A percentile compares a stretch with the other conserved stretches of the same genome.
Evolutionary conservation across 2,329 filamentous ascomycete genomes (phyloP).

Genomic region (Aureobasidium sp.): DNA sequence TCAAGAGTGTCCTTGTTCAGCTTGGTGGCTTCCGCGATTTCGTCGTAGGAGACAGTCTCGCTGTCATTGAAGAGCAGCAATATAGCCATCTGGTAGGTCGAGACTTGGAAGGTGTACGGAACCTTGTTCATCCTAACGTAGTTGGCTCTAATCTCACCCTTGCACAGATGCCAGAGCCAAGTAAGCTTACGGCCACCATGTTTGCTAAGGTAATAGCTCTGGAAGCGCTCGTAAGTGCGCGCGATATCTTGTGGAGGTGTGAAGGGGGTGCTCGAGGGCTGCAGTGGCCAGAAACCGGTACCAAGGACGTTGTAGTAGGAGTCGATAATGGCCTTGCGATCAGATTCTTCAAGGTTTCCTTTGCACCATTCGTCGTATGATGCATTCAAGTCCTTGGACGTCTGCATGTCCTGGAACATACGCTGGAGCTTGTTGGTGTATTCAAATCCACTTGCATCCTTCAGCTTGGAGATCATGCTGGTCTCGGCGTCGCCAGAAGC

Average conservation of each 20-base stretch:
- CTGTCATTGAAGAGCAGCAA: constrained; percentile 89
- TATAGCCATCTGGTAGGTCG: constrained; percentile 96
- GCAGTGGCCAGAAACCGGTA: constrained; percentile 94
- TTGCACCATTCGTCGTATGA: constrained; percentile 74
- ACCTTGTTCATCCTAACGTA: constrained; percentile 84
- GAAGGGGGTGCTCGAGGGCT: constrained; percentile 79
- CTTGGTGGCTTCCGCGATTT: constrained; percentile 74
- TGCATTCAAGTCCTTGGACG: constrained; percentile 91
- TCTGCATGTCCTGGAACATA: constrained; percentile 99
- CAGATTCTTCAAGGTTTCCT: constrained; percentile 55
- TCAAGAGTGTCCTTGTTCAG: constrained; percentile 77
- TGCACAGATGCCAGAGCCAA: constrained; percentile 97
- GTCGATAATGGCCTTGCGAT: constrained; percentile 64
- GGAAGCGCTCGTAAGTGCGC: constrained; percentile 82
- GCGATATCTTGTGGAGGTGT: constrained; percentile 77
- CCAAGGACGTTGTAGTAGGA: constrained; percentile 88
- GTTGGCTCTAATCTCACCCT: constrained; percentile 89
- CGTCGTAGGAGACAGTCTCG: constrained; percentile 76
- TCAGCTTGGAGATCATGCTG: constrained; percentile 98
- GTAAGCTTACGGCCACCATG: constrained; percentile 93
- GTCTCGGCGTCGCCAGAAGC: constrained; percentile 96
- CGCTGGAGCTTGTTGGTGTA: constrained; percentile 99
- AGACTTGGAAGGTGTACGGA: constrained; percentile 94
- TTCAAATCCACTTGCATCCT: constrained; percentile 96
- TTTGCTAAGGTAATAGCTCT: constrained; percentile 89